Conservation (phyloP, 2,329 filamentous ascomycete species). For the Colletotrichum noveboracense region DNA sequence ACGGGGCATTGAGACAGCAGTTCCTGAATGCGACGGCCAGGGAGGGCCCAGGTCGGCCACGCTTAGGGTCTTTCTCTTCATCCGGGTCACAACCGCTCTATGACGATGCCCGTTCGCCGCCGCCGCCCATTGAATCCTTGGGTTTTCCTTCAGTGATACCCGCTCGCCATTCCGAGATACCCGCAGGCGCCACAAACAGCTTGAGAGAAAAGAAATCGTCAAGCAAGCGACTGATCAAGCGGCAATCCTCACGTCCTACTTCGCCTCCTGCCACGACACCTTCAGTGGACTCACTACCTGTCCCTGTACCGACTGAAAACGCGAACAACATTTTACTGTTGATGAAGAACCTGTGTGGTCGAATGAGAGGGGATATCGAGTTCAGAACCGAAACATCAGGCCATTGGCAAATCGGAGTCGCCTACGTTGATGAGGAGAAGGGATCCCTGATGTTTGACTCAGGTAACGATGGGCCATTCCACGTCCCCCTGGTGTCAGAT, state of each 20-base stretch:
- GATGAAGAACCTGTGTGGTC: conserved; percentile 79
- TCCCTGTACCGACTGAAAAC: conserved; percentile 68
- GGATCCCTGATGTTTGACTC: conserved; percentile 79
- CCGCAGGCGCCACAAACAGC: conserved; percentile 28
- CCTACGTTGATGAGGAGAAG: conserved; percentile 78
- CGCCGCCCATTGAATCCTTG: conserved; percentile 46
- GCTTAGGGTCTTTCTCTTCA: conserved; percentile 75
- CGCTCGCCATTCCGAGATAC: conserved; percentile 23
- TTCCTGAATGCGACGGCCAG: conserved; percentile 37
- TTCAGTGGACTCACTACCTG: conserved; percentile 63
- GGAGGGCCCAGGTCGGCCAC: conserved; percentile 57
- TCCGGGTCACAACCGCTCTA: conserved; percentile 59
- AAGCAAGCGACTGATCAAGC: conserved; percentile 60
- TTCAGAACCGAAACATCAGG: conserved; percentile 68
- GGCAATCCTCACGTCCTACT: conserved; percentile 59
- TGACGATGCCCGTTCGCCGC: conserved; percentile 50
- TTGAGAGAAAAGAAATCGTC: conserved; percentile 53
- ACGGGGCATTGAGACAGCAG: conserved; percentile 57
- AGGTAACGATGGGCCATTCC: conserved; percentile 68
- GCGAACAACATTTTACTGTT: conserved; percentile 74
- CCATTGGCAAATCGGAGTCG: conserved; percentile 74
- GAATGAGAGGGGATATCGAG: conserved; percentile 80
- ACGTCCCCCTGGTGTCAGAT: conserved; percentile 73
- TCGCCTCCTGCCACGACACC: conserved; percentile 60
- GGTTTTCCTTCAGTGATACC: conserved; percentile 47